These are phyloP conservation scores for Colletotrichum australisinense DNA, from an alignment of 2,329 filamentous ascomycete species.

Conservation along the genomic window DNA sequence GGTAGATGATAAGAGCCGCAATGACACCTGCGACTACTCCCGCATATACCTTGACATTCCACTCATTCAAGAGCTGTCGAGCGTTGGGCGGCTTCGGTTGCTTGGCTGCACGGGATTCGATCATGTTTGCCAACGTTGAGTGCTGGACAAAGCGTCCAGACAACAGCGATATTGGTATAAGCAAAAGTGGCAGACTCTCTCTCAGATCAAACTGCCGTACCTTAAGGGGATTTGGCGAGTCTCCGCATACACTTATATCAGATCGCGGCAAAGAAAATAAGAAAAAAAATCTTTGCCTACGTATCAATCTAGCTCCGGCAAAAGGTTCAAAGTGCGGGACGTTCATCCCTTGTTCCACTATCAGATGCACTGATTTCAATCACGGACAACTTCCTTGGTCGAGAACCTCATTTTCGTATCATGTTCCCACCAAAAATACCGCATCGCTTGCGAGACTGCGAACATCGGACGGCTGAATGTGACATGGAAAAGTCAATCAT, in stretches of 20 bases:
- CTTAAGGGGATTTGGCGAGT: not conserved
- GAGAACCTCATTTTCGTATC: not conserved
- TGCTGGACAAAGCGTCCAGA: not conserved
- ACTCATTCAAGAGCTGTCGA: constrained; percentile 15
- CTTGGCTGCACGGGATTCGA: not conserved
- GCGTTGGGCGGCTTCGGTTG: constrained; percentile 10
- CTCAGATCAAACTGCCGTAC: not conserved
- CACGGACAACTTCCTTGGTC: not conserved
- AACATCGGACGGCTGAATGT: not conserved
- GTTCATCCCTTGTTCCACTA: not conserved
- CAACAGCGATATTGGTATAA: not conserved
- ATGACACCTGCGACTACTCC: not conserved
- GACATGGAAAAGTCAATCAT: not conserved
- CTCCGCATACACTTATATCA: not conserved
- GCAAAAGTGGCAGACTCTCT: not conserved
- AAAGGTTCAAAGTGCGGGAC: not conserved
- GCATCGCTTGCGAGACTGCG: not conserved
- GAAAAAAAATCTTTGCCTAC: not conserved
- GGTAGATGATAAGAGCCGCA: not conserved
- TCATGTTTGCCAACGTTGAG: not conserved
- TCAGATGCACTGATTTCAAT: not conserved
- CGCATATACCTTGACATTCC: constrained; percentile 3
- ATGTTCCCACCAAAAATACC: not conserved
- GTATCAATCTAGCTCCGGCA: not conserved
- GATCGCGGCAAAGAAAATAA: not conserved